Evolutionary conservation across 768 basidiomycete species (phyloP), one percentile per base, ranked within the genome.

Genomic region (Mrakia blollopis): DNA sequence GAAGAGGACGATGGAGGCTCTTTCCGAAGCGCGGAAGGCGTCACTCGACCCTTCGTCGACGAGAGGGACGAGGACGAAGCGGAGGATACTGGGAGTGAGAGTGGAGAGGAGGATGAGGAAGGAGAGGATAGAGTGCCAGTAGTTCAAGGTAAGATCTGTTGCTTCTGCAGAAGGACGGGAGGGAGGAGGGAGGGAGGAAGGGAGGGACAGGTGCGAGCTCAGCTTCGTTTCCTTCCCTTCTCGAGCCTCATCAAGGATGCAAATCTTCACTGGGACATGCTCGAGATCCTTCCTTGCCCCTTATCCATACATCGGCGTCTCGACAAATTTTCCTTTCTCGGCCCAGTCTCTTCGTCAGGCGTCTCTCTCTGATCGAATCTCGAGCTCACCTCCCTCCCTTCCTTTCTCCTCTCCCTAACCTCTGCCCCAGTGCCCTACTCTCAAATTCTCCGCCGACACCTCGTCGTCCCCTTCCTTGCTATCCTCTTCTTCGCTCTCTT

Each of bases 391-490:
- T 2, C 47, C 57, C 44, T 35, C n/a, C 60, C n/a, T 18, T 37
- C 25, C 23, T 14, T 41, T n/a, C 50, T 28, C 18, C 10, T 41
- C 5, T 37, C 18, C 37, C 32, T 44, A 21, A 32, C 8, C 10
- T 25, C 23, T 32, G 4, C 30, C 41, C 10, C 69, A 77, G 76
- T 71, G 14, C 76, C 76, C 62, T 77, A 77, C 72, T 28, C 44
- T 23, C 72, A 72, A 21, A 37, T 77, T 35, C 18, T 77, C 32
- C 60, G 76, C 6, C 72, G 69, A 32, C 62, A 77, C 23, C 37
- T 65, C 44, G 23, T 77, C 3, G 76, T 77, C 32, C 76, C 76
- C 37, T n/a, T 77, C 32, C 70, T 73, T 23, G 70, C 76, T 25
- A 23, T 72, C 62, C 41, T 77, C 37, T 44, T 61, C 16, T 61